Evolutionary conservation across 2,329 filamentous ascomycete genomes (phyloP).

Genomic region (Blastomyces gilchristii): DNA sequence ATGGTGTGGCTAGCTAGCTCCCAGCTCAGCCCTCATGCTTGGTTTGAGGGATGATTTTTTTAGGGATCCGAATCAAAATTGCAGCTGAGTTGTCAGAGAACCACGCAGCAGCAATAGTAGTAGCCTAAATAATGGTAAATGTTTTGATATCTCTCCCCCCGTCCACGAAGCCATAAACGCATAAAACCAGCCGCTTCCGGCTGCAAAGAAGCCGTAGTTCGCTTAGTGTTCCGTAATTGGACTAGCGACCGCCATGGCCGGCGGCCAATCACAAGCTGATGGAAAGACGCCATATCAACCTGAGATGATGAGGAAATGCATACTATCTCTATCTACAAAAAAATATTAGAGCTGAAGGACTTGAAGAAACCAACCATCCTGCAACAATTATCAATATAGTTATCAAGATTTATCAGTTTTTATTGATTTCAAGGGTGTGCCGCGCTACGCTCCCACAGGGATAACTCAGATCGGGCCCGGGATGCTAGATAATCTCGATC

Average conservation of each 20-base stretch:
- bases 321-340: too few species aligned
- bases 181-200: background rate
- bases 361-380: background rate
- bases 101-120: background rate
- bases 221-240: background rate
- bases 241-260: background rate
- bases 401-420: background rate
- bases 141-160: background rate
- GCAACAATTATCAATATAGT: background rate
- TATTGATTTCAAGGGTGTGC: background rate
- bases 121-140: background rate
- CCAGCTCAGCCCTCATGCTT: background rate
- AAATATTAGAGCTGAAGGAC: background rate
- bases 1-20: background rate
- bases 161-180: background rate
- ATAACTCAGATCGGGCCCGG: background rate
- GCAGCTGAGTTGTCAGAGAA: background rate
- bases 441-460: background rate
- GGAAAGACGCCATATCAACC: constrained; percentile 8
- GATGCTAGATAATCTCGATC: background rate
- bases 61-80: background rate
- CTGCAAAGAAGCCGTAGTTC: background rate
- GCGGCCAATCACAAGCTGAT: constrained; percentile 2
- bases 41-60: background rate
- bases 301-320: constrained; percentile 2